These are phyloP conservation scores for Aaosphaeria pasadenensis DNA, from an alignment of 2,329 filamentous ascomycete genomes.

Conservation along the genomic window DNA sequence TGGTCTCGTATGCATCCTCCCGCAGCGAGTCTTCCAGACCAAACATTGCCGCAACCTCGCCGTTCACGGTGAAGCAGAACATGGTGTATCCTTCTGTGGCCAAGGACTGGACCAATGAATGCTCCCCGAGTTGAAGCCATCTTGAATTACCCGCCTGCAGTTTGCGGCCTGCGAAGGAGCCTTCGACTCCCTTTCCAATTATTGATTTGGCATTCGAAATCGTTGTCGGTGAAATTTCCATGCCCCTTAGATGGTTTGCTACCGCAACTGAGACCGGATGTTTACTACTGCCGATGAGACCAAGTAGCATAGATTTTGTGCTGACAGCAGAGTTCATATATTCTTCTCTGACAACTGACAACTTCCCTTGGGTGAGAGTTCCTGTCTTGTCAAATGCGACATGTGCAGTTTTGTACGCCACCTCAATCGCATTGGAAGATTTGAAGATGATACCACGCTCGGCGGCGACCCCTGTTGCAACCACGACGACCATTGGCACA, in stretches of 20 bases:
- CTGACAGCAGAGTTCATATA: conserved; percentile 10
- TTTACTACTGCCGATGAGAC: conserved; percentile 42
- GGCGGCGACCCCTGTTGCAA: conserved; percentile 66
- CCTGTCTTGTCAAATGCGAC: conserved; percentile 81
- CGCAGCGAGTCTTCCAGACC: conserved; percentile 50
- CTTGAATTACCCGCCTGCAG: conserved; percentile 48
- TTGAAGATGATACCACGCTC: conserved; percentile 68
- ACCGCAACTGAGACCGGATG: conserved; percentile 55
- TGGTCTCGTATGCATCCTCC: conserved; percentile 49
- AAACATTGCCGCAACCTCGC: conserved; percentile 44
- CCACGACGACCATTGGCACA: conserved; percentile 77
- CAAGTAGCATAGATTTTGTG: conserved; percentile 25
- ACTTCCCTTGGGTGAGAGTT: conserved; percentile 63
- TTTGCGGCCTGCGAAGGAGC: conserved; percentile 18
- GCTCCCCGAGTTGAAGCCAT: conserved; percentile 44
- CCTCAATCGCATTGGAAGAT: conserved; percentile 60
- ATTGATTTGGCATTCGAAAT: conserved; percentile 31
- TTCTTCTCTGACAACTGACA: conserved; percentile 34
- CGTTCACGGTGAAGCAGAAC: conserved; percentile 56
- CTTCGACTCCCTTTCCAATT: conserved; percentile 45
- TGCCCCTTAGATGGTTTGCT: conserved; percentile 38
- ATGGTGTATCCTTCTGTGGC: conserved; percentile 17
- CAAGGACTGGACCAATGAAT: conserved; percentile 42
- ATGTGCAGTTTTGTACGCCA: conserved; percentile 59
- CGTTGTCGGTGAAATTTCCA: conserved; percentile 1